phyloP scores from a whole-genome alignment of 2,329 filamentous ascomycete genomes.

The Penicillium brevicompactum region DNA sequence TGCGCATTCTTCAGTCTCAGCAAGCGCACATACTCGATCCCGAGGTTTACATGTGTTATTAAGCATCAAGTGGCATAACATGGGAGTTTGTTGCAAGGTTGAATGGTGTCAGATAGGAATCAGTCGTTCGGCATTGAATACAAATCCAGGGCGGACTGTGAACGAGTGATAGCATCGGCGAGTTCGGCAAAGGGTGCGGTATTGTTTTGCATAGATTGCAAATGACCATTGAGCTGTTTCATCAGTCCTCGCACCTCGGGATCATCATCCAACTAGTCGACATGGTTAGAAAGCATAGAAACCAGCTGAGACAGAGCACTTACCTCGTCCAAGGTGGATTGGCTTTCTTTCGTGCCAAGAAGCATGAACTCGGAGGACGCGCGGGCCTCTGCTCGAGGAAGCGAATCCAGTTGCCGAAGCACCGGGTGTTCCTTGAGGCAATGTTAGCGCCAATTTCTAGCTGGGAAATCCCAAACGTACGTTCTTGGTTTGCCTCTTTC shows the following conservation, averaged over 20 bases:
- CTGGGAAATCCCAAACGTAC: slow-evolving; percentile 23
- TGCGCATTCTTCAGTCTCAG: background rate
- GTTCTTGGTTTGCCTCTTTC: slow-evolving; percentile 45
- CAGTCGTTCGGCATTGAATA: slow-evolving; percentile 34
- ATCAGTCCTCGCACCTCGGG: slow-evolving; percentile 39
- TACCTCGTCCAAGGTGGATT: slow-evolving; percentile 39
- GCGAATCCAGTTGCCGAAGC: slow-evolving; percentile 38
- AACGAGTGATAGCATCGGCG: slow-evolving; percentile 40
- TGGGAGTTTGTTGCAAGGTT: background rate
- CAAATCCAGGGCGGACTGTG: slow-evolving; percentile 39
- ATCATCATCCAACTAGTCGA: slow-evolving; percentile 40
- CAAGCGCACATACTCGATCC: background rate
- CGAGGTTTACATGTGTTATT: slow-evolving; percentile 30
- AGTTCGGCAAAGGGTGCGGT: slow-evolving; percentile 39
- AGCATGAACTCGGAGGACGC: slow-evolving; percentile 32
- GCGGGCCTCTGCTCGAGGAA: slow-evolving; percentile 14
- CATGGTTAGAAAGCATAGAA: slow-evolving; percentile 11
- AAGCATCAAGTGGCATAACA: slow-evolving; percentile 17
- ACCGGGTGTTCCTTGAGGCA: slow-evolving; percentile 42
- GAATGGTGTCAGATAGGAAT: background rate
- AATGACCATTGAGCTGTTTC: slow-evolving; percentile 45
- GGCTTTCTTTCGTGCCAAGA: slow-evolving; percentile 25
- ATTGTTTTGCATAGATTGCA: slow-evolving; percentile 49
- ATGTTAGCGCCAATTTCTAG: slow-evolving; percentile 14
- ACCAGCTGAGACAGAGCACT: background rate